A percentile compares a stretch with the other conserved stretches of the same genome.
phyloP scores from a whole-genome alignment of 129 eudicot species.

The Mikania micrantha region DNA sequence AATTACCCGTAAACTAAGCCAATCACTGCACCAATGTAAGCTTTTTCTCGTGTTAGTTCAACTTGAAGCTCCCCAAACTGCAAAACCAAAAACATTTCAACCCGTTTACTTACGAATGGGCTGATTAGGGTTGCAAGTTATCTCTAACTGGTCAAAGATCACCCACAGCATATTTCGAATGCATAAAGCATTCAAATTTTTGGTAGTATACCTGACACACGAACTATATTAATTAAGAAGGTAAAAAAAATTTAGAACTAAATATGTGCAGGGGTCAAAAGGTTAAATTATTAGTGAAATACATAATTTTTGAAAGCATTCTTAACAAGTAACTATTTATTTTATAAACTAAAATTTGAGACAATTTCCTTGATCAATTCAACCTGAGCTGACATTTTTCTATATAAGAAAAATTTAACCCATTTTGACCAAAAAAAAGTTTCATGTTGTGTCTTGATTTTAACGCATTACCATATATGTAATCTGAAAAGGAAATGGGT shows the following conservation, averaged over 20 bases:
- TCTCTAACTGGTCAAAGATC: background rate
- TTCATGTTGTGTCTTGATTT: too few species aligned
- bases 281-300: too few species aligned
- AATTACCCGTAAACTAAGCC: slow-evolving; percentile 64
- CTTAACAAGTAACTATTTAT: background rate
- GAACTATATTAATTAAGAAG: too few species aligned
- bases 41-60: slow-evolving; percentile 68
- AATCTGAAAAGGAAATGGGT: background rate
- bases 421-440: background rate
- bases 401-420: background rate
- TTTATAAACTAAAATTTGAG: background rate
- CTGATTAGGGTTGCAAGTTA: too few species aligned
- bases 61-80: slow-evolving; percentile 96
- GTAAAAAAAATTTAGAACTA: too few species aligned
- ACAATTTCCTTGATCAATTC: background rate
- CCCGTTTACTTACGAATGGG: background rate
- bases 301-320: background rate
- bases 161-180: background rate
- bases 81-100: slow-evolving; percentile 3
- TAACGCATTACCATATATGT: background rate
- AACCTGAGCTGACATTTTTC: background rate
- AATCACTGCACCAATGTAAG: slow-evolving; percentile 72
- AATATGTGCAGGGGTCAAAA: too few species aligned
- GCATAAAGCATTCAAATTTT: background rate
- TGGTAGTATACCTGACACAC: background rate